Conservation (phyloP, 306 rosid genomes). For the Phaseolus lunatus region DNA sequence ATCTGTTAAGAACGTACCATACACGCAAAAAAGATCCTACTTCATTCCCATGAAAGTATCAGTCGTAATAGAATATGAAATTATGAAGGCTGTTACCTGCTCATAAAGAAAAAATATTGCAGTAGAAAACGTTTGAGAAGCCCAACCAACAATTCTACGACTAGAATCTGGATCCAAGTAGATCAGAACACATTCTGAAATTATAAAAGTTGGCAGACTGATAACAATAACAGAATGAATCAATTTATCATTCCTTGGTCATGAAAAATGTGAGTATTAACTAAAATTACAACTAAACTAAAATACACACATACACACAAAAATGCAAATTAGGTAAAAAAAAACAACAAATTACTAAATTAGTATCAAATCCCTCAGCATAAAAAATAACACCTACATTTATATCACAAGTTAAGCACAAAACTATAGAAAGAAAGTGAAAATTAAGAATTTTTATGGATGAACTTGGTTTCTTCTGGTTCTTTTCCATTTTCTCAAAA, state of each 20-base stretch:
- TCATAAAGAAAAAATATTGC: slow-evolving; percentile 89
- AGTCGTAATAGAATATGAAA: slow-evolving; percentile 8
- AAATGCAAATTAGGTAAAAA: not conserved
- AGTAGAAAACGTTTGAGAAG: slow-evolving; percentile 76
- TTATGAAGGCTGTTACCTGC: slow-evolving; percentile 68
- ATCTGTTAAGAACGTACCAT: slow-evolving; percentile 65
- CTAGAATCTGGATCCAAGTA: slow-evolving; percentile 95
- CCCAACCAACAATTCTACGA: slow-evolving; percentile 80
- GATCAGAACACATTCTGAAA: slow-evolving; percentile 99
- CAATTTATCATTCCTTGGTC: slow-evolving; percentile 44
- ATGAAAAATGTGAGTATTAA: slow-evolving; percentile 9
- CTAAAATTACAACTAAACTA: slow-evolving; percentile 15
- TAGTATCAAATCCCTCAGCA: not conserved
- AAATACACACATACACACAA: slow-evolving; percentile 5
- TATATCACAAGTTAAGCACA: not conserved
- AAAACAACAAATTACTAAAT: not conserved
- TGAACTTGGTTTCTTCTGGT: not conserved
- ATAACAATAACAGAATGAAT: slow-evolving; percentile 72
- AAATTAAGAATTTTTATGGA: not conserved
- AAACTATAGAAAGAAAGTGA: not conserved
- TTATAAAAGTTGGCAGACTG: slow-evolving; percentile 99
- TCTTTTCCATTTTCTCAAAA: not conserved
- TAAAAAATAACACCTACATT: not conserved
- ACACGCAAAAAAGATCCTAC: slow-evolving; percentile 40
- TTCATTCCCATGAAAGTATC: slow-evolving; percentile 28